Evolutionary conservation across 1,284 basidiomycete genomes (phyloP), one percentile per base, ranked within the genome.

Genomic region (Mycena citricolor): DNA sequence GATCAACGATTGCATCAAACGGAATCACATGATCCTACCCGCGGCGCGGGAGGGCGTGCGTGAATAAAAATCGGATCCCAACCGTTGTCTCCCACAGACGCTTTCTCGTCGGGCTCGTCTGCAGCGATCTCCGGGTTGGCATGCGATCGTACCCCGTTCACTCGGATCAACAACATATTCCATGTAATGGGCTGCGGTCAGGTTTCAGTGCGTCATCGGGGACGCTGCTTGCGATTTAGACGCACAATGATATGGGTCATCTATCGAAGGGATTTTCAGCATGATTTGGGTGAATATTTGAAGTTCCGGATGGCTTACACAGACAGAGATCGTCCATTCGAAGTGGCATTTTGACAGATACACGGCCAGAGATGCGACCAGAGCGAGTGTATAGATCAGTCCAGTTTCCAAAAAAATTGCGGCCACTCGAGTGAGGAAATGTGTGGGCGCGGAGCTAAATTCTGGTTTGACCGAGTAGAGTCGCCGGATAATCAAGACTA

Each of bases 391-490:
- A 21, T 42, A 35, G 32, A 42, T 42, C 16, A 42, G n/a, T 12
- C 41, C 41, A 12, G 41, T 42, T 16, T 42, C 41, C 17, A 42
- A 35, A 12, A 42, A 42, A 34, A 35, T 42, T 7, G 28, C 36
- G 4, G 41, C 41, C 11, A 42, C 31, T 21, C 32, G 16, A 8
- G 16, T 35, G n/a, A 42, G 8, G 19, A 42, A 12, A 17, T 35
- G 41, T 4, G 32, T 21, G n/a, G n/a, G 26, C n/a, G n/a, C n/a
- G n/a, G n/a, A n/a, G n/a, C n/a, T n/a, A n/a, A n/a, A n/a, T n/a
- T n/a, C n/a, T n/a, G n/a, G n/a, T n/a, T n/a, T n/a, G n/a, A n/a
- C n/a, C n/a, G n/a, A n/a, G n/a, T n/a, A n/a, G n/a, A n/a, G n/a
- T n/a, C n/a, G n/a, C n/a, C n/a, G n/a, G n/a, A n/a, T n/a, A n/a